Conservation (phyloP, 345 rosid genomes). For the Gossypium bickii region DNA sequence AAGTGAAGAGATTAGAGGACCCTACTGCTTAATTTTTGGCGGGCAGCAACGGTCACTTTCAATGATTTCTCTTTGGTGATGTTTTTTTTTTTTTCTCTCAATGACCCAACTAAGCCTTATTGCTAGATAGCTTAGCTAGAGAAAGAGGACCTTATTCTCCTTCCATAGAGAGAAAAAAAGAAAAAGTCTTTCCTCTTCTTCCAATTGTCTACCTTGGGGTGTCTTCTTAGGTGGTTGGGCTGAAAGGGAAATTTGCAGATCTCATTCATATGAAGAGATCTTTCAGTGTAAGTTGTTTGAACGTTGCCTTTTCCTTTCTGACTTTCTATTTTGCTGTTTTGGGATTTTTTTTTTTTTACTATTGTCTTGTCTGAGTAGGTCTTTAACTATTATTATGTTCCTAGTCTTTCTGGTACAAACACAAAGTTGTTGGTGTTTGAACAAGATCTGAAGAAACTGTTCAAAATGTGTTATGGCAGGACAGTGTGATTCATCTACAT, state of each 20-base stretch:
- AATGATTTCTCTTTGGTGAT: constrained; percentile 57
- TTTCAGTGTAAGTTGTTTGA: constrained; percentile 54
- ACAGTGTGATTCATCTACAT: constrained; percentile 16
- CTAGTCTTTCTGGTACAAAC: not conserved
- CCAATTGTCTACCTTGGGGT: constrained; percentile 12
- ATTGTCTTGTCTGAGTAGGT: not conserved
- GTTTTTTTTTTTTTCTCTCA: constrained; percentile 30
- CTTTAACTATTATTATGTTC: not conserved
- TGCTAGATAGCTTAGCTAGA: constrained; percentile 18
- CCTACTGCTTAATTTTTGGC: constrained; percentile 78
- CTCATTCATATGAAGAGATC: constrained; percentile 83
- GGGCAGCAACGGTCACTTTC: constrained; percentile 70
- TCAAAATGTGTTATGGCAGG: constrained; percentile 11
- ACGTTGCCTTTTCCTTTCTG: constrained; percentile 4
- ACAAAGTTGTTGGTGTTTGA: constrained; percentile 1
- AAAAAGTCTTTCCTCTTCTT: constrained; percentile 22
- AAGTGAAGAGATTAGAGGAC: constrained; percentile 52
- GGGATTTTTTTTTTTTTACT: not conserved
- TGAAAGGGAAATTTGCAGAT: constrained; percentile 43
- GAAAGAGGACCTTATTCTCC: constrained; percentile 28
- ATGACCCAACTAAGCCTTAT: constrained; percentile 46
- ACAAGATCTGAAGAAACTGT: constrained; percentile 18
- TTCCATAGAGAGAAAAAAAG: not conserved
- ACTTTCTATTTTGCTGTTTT: constrained; percentile 1
- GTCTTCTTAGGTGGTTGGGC: constrained; percentile 21